A percentile compares a stretch with the other conserved stretches of the same genome.
These are phyloP conservation scores for Podaxis sp. DNA, from an alignment of 768 basidiomycete genomes.

Conservation along the genomic window DNA sequence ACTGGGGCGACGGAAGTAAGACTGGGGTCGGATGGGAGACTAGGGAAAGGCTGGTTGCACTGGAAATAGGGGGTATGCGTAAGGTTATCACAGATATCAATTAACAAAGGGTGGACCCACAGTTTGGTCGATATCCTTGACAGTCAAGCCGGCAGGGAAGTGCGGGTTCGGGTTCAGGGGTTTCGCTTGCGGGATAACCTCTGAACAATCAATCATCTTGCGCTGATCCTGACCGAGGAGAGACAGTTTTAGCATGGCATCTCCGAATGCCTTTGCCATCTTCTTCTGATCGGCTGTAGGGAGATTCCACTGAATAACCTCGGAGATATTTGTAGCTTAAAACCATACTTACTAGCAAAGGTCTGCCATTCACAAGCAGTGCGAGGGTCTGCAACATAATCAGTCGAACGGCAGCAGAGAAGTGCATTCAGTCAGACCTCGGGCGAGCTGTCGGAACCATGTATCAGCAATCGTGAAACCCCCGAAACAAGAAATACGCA, in stretches of 20 bases:
- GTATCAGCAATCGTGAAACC: background rate
- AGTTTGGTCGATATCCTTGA: background rate
- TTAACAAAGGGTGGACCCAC: background rate
- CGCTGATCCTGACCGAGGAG: constrained; percentile 35
- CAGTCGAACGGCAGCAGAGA: background rate
- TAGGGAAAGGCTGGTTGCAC: constrained; percentile 8
- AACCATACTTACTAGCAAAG: constrained; percentile 28
- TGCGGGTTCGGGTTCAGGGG: background rate
- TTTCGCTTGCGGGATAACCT: constrained; percentile 35
- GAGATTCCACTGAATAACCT: background rate
- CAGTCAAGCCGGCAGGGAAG: constrained; percentile 4
- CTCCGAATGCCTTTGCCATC: constrained; percentile 31
- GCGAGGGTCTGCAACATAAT: constrained; percentile 27
- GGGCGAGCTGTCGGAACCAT: background rate
- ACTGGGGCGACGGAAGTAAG: constrained; percentile 4
- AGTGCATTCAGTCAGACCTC: background rate
- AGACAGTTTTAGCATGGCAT: constrained; percentile 40
- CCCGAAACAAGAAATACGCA: background rate
- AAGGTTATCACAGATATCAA: too few species aligned
- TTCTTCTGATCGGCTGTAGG: constrained; percentile 26
- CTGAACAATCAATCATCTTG: constrained; percentile 38
- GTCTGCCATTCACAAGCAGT: constrained; percentile 50
- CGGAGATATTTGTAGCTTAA: background rate
- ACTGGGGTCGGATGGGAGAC: constrained; percentile 1
- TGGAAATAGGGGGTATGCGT: background rate